Evolutionary conservation across 164 flowering plant genomes (phyloP).

Genomic region (Vitis riparia): DNA sequence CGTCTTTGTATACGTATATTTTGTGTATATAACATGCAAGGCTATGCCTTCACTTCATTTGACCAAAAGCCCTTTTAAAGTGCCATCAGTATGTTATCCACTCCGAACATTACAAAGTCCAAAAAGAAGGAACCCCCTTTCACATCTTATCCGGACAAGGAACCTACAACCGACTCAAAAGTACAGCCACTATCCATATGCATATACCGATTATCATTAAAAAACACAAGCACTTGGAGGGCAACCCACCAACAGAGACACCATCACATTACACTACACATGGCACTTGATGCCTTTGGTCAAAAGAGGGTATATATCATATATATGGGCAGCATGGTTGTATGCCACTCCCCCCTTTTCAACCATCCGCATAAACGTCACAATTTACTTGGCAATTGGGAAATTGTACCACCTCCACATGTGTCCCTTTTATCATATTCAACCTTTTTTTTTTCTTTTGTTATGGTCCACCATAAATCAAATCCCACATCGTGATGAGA

Average conservation of each 20-base stretch:
- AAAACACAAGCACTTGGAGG: neutral
- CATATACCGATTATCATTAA: neutral
- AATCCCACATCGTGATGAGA: no score
- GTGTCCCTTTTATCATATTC: no score
- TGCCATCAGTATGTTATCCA: constrained; percentile 13
- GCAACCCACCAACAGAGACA: constrained; percentile 7
- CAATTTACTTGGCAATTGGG: no score
- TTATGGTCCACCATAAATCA: no score
- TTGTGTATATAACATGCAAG: no score
- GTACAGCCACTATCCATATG: constrained; percentile 4
- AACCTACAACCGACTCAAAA: neutral
- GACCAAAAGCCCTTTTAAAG: neutral
- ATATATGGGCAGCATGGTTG: no score
- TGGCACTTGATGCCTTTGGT: neutral
- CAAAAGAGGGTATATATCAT: neutral
- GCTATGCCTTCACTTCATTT: no score
- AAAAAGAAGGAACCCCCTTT: neutral
- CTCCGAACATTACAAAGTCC: neutral
- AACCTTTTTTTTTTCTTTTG: no score
- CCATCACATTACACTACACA: constrained; percentile 1
- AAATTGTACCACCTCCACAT: no score
- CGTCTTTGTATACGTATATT: no score
- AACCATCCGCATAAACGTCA: no score
- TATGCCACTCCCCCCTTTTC: no score
- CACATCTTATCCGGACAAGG: constrained; percentile 9